These are phyloP conservation scores for Colletotrichum navitas DNA, from an alignment of 2,329 filamentous ascomycete genomes.

Conservation along the genomic window DNA sequence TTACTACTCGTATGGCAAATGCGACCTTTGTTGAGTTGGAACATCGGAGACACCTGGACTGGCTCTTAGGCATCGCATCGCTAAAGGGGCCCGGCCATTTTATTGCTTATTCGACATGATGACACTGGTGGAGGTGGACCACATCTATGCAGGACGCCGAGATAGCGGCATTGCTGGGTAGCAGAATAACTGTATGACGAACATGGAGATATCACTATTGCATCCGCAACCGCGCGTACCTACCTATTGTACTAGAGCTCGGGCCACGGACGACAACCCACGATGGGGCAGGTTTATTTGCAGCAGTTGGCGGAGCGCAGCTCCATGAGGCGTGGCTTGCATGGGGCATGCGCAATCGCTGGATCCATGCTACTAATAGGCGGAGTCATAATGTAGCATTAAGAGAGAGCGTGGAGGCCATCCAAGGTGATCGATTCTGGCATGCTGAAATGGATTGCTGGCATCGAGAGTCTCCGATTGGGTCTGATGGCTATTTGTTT, in stretches of 20 bases:
- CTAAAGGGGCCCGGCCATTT: neutral
- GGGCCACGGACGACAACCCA: slow-evolving; percentile 17
- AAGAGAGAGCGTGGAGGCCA: neutral
- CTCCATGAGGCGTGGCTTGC: slow-evolving; percentile 5
- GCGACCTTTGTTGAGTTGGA: neutral
- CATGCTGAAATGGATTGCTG: slow-evolving; percentile 23
- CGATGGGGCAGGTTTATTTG: slow-evolving; percentile 25
- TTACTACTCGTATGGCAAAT: neutral
- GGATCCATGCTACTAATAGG: slow-evolving; percentile 7
- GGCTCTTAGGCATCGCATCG: neutral
- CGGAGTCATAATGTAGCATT: slow-evolving; percentile 12
- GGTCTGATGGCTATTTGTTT: slow-evolving; percentile 5
- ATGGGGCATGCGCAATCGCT: neutral
- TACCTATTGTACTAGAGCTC: neutral
- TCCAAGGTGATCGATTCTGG: slow-evolving; percentile 25
- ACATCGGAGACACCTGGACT: neutral
- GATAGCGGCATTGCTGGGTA: slow-evolving; percentile 3
- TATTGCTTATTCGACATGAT: neutral
- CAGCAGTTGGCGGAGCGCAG: slow-evolving; percentile 22
- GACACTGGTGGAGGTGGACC: slow-evolving; percentile 10
- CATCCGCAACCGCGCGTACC: neutral
- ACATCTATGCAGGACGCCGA: slow-evolving; percentile 20
- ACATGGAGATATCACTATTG: slow-evolving; percentile 11
- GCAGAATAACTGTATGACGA: slow-evolving; percentile 18
- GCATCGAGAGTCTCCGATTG: slow-evolving; percentile 35